Percentiles rank a stretch among this genome's conserved stretches.
These are phyloP conservation scores for Cardamine resedifolia DNA, from an alignment of 345 rosid species.

Conservation along the genomic window DNA sequence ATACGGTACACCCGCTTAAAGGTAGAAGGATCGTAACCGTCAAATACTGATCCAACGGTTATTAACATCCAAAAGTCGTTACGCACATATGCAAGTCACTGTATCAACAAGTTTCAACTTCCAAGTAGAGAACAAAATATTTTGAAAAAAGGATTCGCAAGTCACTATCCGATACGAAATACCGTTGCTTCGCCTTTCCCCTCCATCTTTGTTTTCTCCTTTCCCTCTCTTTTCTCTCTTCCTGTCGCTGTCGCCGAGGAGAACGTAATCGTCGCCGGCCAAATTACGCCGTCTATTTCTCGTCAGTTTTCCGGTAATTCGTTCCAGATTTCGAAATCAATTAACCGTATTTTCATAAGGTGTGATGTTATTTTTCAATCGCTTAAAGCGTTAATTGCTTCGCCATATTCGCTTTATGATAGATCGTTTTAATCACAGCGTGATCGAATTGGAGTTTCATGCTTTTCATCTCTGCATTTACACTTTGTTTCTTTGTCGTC, in stretches of 20 bases:
- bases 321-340: neutral
- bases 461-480: too few species aligned
- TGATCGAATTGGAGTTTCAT: neutral
- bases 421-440: neutral
- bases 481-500: too few species aligned
- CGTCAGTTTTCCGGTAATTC: conserved; percentile 7
- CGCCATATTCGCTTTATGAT: neutral
- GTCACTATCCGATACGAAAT: conserved; percentile 28
- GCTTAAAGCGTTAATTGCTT: neutral
- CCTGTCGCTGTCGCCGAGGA: conserved; percentile 11
- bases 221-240: neutral
- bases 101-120: conserved; percentile 24
- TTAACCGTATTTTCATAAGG: neutral
- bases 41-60: neutral
- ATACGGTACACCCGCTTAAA: conserved; percentile 3
- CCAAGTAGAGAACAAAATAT: conserved; percentile 34
- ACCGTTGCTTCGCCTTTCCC: conserved; percentile 1
- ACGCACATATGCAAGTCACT: too few species aligned
- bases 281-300: too few species aligned
- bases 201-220: neutral
- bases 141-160: conserved; percentile 38
- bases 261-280: conserved; percentile 41
- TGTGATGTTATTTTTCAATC: neutral
- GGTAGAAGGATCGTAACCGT: conserved; percentile 18
- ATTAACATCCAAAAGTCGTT: neutral